A percentile compares a stretch with the other conserved stretches of the same genome.
These are phyloP conservation scores for Bassia scoparia DNA, from an alignment of 148 eudicot genomes.

Conservation along the genomic window DNA sequence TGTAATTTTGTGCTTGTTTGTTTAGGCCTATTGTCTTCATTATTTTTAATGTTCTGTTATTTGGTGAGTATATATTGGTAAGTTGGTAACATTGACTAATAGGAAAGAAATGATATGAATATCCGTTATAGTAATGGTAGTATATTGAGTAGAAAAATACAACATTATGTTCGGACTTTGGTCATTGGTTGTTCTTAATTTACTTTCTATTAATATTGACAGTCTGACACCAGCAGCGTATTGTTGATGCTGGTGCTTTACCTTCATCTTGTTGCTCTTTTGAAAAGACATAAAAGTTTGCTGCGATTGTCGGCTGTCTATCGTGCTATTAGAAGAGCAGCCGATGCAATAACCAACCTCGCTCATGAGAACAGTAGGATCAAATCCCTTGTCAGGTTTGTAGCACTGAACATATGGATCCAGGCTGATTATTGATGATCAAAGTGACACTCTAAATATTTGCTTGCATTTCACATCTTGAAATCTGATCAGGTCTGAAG, in stretches of 20 bases:
- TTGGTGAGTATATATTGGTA: no score
- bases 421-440: not conserved
- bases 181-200: not conserved
- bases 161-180: not conserved
- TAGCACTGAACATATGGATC: not conserved
- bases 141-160: not conserved
- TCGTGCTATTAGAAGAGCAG: slow-evolving; percentile 80
- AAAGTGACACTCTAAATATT: not conserved
- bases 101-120: not conserved
- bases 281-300: slow-evolving; percentile 49
- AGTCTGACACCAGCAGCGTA: slow-evolving; percentile 89
- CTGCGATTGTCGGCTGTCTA: slow-evolving; percentile 47
- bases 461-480: slow-evolving; percentile 7
- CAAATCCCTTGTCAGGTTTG: slow-evolving; percentile 73
- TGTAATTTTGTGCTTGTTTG: no score
- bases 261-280: slow-evolving; percentile 67
- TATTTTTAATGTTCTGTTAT: no score
- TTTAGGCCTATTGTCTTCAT: no score
- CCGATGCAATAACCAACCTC: slow-evolving; percentile 94
- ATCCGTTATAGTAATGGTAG: not conserved
- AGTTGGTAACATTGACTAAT: not conserved
- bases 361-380: slow-evolving; percentile 87
- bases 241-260: slow-evolving; percentile 84
- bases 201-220: slow-evolving; percentile 21
- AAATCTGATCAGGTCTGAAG: slow-evolving; percentile 48